These are phyloP conservation scores for Cladophialophora carrionii DNA, from an alignment of 2,329 filamentous ascomycete species.

Conservation along the genomic window DNA sequence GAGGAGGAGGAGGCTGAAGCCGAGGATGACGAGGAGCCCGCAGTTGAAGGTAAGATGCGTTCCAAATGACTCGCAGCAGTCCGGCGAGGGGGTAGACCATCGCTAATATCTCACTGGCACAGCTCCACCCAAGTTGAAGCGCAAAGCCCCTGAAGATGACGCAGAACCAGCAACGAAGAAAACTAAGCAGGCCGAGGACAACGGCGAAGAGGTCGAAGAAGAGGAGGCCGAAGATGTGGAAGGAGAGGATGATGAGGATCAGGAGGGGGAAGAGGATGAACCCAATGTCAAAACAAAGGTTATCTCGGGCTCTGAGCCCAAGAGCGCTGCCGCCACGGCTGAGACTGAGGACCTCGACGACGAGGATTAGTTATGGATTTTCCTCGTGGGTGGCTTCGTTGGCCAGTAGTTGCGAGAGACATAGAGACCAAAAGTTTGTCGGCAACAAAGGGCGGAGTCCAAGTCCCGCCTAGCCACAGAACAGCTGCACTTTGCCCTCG, in stretches of 20 bases:
- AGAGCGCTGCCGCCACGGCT: constrained; percentile 27
- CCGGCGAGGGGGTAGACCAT: constrained; percentile 1
- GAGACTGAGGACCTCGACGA: constrained; percentile 35
- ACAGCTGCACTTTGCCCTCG: not conserved
- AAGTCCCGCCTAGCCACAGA: constrained; percentile 3
- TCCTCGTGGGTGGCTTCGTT: constrained; percentile 10
- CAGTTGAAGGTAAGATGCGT: constrained; percentile 28
- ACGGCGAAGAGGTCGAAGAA: constrained; percentile 31
- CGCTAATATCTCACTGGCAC: constrained; percentile 15
- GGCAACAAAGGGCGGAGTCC: not conserved
- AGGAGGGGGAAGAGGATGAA: constrained; percentile 31
- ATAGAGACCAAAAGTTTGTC: constrained; percentile 23
- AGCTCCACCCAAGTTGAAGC: constrained; percentile 35
- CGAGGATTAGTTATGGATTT: constrained; percentile 28
- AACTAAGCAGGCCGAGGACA: constrained; percentile 29
- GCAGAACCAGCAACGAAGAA: constrained; percentile 34
- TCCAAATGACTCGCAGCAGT: not conserved
- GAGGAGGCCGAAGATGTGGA: constrained; percentile 33
- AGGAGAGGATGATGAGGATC: constrained; percentile 29
- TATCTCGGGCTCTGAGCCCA: constrained; percentile 29
- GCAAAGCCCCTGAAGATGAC: constrained; percentile 36
- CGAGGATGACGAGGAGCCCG: constrained; percentile 31
- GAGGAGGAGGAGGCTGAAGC: constrained; percentile 34
- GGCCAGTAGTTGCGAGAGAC: constrained; percentile 10
- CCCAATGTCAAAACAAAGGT: constrained; percentile 37